Evolutionary conservation across 148 eudicot genomes (phyloP).

Genomic region (Arbutus unedo): DNA sequence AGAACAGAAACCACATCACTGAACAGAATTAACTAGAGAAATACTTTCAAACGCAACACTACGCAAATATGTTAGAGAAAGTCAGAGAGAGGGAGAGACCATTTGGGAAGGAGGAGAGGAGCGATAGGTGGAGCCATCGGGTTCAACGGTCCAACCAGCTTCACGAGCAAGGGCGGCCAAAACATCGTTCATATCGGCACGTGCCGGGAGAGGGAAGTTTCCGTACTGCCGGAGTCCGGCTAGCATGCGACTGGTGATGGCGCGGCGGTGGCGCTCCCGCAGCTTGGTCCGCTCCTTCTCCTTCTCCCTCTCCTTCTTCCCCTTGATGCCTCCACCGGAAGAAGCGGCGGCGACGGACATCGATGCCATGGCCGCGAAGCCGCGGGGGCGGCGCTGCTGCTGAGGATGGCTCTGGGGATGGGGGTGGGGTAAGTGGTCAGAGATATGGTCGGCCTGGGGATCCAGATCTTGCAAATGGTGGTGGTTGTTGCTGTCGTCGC

Average conservation of each 20-base stretch:
- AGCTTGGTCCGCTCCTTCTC: slow-evolving; percentile 78
- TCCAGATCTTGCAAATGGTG: slow-evolving; percentile 30
- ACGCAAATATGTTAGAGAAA: not conserved
- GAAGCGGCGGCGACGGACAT: slow-evolving; percentile 14
- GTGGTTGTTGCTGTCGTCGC: slow-evolving; percentile 19
- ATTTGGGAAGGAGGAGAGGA: slow-evolving; percentile 31
- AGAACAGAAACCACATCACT: not conserved
- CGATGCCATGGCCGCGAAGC: slow-evolving; percentile 48
- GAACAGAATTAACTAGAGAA: not conserved
- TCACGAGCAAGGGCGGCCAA: slow-evolving; percentile 67
- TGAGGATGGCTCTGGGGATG: slow-evolving; percentile 20
- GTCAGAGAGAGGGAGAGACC: slow-evolving; percentile 15
- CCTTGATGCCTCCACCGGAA: slow-evolving; percentile 23
- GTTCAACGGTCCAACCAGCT: slow-evolving; percentile 64
- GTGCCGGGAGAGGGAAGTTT: slow-evolving; percentile 57
- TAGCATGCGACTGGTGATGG: slow-evolving; percentile 75
- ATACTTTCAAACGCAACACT: not conserved
- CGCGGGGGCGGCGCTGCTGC: slow-evolving; percentile 58
- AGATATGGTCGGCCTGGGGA: slow-evolving; percentile 20
- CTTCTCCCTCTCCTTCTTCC: slow-evolving; percentile 62
- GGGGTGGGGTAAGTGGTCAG: slow-evolving; percentile 16
- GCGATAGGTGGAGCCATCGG: slow-evolving; percentile 63
- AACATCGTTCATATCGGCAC: slow-evolving; percentile 77
- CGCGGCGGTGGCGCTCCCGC: slow-evolving; percentile 71
- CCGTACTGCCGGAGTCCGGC: slow-evolving; percentile 78